Evolutionary conservation across 352 stramenopile genomes (phyloP).

Genomic region (Phytophthora nicotianae): DNA sequence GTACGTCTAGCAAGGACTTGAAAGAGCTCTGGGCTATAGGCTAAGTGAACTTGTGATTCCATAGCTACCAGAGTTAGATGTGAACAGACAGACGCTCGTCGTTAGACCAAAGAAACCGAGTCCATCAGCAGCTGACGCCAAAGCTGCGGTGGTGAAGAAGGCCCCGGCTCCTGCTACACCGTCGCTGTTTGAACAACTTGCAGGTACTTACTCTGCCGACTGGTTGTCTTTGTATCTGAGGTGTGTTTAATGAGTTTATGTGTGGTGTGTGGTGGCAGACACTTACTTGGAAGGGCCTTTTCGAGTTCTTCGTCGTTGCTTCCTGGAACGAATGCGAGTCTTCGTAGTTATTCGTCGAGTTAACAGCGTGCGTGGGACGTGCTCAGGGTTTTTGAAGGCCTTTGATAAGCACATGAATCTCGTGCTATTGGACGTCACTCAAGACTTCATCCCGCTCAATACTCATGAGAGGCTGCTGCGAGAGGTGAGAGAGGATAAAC

Average conservation of each 20-base stretch:
- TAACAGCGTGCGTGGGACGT: constrained; percentile 91
- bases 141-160: constrained; percentile 14
- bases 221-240: background rate
- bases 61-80: constrained; percentile 71
- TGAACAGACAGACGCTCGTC: constrained; percentile 52
- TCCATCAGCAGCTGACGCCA: constrained; percentile 20
- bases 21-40: background rate
- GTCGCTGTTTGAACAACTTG: constrained; percentile 61
- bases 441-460: constrained; percentile 58
- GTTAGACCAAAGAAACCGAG: constrained; percentile 37
- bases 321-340: constrained; percentile 79
- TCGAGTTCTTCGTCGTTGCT: constrained; percentile 78
- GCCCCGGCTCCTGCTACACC: constrained; percentile 13
- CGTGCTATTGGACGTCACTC: constrained; percentile 90
- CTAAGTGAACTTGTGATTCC: background rate
- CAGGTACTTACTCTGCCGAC: constrained; percentile 43
- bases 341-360: constrained; percentile 90
- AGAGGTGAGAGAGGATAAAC: constrained; percentile 40
- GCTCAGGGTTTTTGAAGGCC: constrained; percentile 90
- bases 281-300: constrained; percentile 88
- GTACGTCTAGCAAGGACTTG: constrained; percentile 32
- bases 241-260: constrained; percentile 1
- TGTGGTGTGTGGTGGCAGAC: constrained; percentile 36
- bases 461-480: constrained; percentile 39
- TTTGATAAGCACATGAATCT: constrained; percentile 97